phyloP scores from a whole-genome alignment of 306 rosid species.

The Acacia acuminata region DNA sequence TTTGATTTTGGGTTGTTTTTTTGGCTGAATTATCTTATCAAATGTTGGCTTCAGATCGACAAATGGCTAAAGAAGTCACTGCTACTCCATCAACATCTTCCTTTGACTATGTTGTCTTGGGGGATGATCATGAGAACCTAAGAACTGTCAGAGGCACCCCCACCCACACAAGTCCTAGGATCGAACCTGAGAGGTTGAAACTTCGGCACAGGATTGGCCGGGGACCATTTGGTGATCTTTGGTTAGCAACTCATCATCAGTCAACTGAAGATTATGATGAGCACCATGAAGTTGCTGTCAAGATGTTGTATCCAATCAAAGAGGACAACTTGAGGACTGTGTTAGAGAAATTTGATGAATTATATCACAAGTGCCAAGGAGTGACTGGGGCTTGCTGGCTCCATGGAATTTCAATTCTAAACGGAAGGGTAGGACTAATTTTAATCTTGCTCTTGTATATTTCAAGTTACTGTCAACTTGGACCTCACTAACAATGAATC shows the following conservation, averaged over 20 bases:
- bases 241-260: constrained; percentile 92
- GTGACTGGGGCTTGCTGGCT: constrained; percentile 54
- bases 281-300: constrained; percentile 87
- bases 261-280: constrained; percentile 76
- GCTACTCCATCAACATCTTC: constrained; percentile 46
- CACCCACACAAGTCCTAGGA: constrained; percentile 55
- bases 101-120: constrained; percentile 74
- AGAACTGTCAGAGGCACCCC: constrained; percentile 54
- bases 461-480: constrained; percentile 15
- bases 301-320: constrained; percentile 68
- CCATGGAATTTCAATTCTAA: constrained; percentile 69
- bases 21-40: constrained; percentile 26
- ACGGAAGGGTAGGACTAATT: constrained; percentile 67
- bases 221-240: constrained; percentile 90
- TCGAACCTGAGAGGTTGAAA: constrained; percentile 76
- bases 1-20: constrained; percentile 6
- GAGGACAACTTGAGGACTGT: constrained; percentile 65
- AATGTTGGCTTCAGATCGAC: constrained; percentile 43
- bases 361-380: constrained; percentile 64
- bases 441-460: constrained; percentile 5
- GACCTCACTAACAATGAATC: constrained; percentile 23
- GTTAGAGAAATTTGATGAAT: constrained; percentile 60
- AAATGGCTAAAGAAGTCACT: constrained; percentile 64
- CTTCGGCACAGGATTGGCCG: constrained; percentile 89
- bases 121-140: constrained; percentile 50